These are phyloP conservation scores for Gomphus bonarii DNA, from an alignment of 1,284 basidiomycete species.

Conservation along the genomic window DNA sequence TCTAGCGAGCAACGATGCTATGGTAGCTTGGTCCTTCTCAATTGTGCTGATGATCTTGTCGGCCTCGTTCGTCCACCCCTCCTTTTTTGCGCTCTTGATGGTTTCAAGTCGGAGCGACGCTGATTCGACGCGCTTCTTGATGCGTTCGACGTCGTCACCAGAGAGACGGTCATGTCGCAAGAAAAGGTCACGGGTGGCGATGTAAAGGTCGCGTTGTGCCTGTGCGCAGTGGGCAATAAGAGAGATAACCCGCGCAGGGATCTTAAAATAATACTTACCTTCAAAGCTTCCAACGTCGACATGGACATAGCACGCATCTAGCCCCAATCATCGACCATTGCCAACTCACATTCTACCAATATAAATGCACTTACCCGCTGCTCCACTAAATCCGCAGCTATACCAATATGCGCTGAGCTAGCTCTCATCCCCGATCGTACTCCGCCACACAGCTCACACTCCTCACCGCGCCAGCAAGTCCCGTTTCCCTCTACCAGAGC, in stretches of 20 bases:
- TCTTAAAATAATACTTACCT: conserved; percentile 32
- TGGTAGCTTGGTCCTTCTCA: conserved; percentile 69
- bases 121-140: conserved; percentile 75
- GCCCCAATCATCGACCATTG: background rate
- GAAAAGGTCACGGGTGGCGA: conserved; percentile 77
- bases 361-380: conserved; percentile 47
- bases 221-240: conserved; percentile 21
- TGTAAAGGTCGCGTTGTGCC: conserved; percentile 80
- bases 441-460: conserved; percentile 72
- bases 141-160: conserved; percentile 73
- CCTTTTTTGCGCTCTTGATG: conserved; percentile 56
- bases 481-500: conserved; percentile 72
- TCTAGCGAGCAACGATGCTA: conserved; percentile 57
- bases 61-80: conserved; percentile 75
- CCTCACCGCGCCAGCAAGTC: conserved; percentile 68
- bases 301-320: conserved; percentile 51
- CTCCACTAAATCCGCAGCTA: conserved; percentile 71
- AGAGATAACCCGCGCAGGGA: background rate
- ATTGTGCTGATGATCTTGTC: conserved; percentile 60
- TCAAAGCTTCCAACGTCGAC: conserved; percentile 62
- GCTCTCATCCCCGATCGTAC: conserved; percentile 64
- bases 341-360: background rate
- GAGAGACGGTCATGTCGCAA: conserved; percentile 75
- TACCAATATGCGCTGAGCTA: conserved; percentile 60
- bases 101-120: conserved; percentile 68